Conservation (phyloP, 2,329 filamentous ascomycete genomes). For the Colletotrichum sidae region DNA sequence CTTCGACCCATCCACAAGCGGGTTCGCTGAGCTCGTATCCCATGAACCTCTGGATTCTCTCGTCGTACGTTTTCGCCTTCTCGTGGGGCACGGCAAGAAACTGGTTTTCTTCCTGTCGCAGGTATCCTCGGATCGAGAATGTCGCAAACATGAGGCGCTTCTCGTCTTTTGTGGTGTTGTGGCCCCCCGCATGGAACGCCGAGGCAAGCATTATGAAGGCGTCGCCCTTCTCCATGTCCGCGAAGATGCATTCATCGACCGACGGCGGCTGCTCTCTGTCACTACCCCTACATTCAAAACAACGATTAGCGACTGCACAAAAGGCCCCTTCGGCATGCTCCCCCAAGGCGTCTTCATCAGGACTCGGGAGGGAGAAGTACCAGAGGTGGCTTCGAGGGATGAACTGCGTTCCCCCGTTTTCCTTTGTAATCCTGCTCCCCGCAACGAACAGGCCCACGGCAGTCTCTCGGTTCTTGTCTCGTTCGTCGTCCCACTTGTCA, state of each 20-base stretch:
- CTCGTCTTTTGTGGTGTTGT: conserved; percentile 38
- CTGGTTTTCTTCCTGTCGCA: conserved; percentile 32
- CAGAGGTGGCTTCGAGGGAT: conserved; percentile 45
- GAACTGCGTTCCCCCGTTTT: conserved; percentile 46
- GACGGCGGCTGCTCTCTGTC: conserved; percentile 19
- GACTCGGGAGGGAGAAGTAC: conserved; percentile 16
- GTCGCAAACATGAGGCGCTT: conserved; percentile 26
- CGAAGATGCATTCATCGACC: conserved; percentile 32
- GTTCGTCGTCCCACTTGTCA: conserved; percentile 22
- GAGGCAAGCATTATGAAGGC: conserved; percentile 42
- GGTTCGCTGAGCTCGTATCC: conserved; percentile 28
- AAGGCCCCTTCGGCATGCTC: too few species aligned
- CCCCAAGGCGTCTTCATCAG: too few species aligned
- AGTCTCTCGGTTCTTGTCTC: conserved; percentile 39
- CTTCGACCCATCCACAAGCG: conserved; percentile 29
- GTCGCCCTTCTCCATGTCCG: conserved; percentile 41
- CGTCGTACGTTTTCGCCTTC: conserved; percentile 14
- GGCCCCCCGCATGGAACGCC: conserved; percentile 41
- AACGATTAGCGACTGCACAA: background rate
- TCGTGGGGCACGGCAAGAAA: conserved; percentile 19
- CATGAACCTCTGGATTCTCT: conserved; percentile 25
- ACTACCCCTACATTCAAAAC: conserved; percentile 9
- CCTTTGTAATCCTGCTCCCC: conserved; percentile 43
- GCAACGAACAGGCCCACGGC: conserved; percentile 45
- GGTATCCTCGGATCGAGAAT: conserved; percentile 23